phyloP scores from a whole-genome alignment of 768 basidiomycete species.

The Hemileccinum rubropunctum region DNA sequence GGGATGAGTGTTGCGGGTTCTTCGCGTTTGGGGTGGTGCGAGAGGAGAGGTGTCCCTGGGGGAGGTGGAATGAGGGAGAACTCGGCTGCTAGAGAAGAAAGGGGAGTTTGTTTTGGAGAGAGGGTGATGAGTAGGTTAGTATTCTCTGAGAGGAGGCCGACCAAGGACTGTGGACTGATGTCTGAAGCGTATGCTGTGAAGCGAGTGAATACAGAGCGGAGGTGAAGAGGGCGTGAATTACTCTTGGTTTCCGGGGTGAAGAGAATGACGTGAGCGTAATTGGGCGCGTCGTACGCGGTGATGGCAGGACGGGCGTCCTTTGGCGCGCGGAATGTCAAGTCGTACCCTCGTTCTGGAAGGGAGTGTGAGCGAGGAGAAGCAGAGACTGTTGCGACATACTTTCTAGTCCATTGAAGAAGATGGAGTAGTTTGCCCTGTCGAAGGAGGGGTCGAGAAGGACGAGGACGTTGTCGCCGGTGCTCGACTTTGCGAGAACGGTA shows the following conservation, averaged over 20 bases:
- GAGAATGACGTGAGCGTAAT: slow-evolving; percentile 84
- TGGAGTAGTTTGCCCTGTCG: slow-evolving; percentile 66
- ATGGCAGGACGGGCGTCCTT: slow-evolving; percentile 68
- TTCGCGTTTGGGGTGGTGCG: slow-evolving; percentile 79
- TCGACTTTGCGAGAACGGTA: slow-evolving; percentile 56
- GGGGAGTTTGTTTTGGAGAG: slow-evolving; percentile 68
- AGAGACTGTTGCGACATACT: slow-evolving; percentile 41
- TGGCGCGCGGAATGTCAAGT: slow-evolving; percentile 82
- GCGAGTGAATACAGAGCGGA: not conserved
- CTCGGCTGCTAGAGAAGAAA: slow-evolving; percentile 81
- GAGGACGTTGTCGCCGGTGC: slow-evolving; percentile 77
- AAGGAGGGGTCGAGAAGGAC: slow-evolving; percentile 76
- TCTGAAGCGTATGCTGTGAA: slow-evolving; percentile 64
- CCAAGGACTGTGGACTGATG: slow-evolving; percentile 77
- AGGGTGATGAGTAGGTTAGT: slow-evolving; percentile 86
- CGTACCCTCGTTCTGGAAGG: slow-evolving; percentile 70
- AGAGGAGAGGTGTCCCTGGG: slow-evolving; percentile 77
- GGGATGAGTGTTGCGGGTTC: slow-evolving; percentile 65
- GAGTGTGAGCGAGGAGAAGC: not conserved
- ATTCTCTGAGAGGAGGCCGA: slow-evolving; percentile 61
- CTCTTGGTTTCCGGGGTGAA: slow-evolving; percentile 86
- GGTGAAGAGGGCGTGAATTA: slow-evolving; percentile 29
- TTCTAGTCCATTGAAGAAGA: slow-evolving; percentile 78
- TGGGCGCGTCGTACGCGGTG: slow-evolving; percentile 65
- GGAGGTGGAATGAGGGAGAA: slow-evolving; percentile 90